phyloP scores from a whole-genome alignment of 805 yeast genomes.

The Saturnispora serradocipensis region DNA sequence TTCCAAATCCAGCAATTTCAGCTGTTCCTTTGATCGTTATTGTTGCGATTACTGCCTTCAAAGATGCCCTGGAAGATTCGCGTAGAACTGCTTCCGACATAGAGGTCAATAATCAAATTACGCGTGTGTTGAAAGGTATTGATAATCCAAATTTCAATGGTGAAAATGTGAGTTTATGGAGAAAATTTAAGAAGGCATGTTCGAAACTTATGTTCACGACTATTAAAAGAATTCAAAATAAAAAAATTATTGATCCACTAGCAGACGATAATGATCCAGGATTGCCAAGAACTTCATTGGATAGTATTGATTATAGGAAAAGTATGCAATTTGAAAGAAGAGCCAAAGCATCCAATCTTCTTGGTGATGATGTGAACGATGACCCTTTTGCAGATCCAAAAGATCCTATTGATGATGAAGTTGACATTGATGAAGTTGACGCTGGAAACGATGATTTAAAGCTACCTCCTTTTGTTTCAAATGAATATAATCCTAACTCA shows the following conservation, averaged over 20 bases:
- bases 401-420: constrained; percentile 14
- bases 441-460: constrained; percentile 8
- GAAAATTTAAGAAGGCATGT: constrained; percentile 49
- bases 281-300: constrained; percentile 21
- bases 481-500: constrained; percentile 12
- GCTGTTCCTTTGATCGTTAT: constrained; percentile 76
- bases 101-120: constrained; percentile 66
- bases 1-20: constrained; percentile 63
- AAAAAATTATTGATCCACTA: constrained; percentile 19
- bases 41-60: constrained; percentile 63
- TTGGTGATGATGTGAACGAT: constrained; percentile 8
- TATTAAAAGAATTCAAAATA: constrained; percentile 19
- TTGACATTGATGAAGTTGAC: constrained; percentile 6
- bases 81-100: constrained; percentile 62
- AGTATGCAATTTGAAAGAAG: constrained; percentile 17
- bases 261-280: constrained; percentile 18
- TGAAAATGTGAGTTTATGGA: constrained; percentile 59
- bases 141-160: constrained; percentile 53
- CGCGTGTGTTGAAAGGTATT: constrained; percentile 52
- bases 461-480: constrained; percentile 25
- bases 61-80: constrained; percentile 77
- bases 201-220: constrained; percentile 12
- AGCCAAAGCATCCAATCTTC: constrained; percentile 9
- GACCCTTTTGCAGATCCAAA: constrained; percentile 22
- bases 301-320: constrained; percentile 27